Percentiles rank a stretch among this genome's conserved stretches.
Conservation (phyloP, 768 basidiomycete species). For the Boletus vinaceobasis region DNA sequence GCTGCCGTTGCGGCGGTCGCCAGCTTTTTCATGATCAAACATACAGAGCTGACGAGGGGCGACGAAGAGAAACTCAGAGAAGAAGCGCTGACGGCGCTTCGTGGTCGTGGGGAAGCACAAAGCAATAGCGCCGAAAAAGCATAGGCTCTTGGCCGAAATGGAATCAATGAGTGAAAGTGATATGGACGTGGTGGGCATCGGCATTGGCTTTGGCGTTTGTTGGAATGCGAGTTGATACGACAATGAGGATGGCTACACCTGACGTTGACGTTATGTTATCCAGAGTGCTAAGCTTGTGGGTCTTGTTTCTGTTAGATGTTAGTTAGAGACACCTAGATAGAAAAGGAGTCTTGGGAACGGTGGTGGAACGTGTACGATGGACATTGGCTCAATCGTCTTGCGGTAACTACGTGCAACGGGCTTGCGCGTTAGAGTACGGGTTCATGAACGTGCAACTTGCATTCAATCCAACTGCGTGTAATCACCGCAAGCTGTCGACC, state of each 20-base stretch:
- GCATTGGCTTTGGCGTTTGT: neutral
- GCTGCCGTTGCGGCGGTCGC: constrained; percentile 53
- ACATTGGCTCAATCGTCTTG: neutral
- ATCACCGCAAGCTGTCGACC: constrained; percentile 7
- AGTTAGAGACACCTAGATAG: neutral
- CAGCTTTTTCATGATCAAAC: constrained; percentile 57
- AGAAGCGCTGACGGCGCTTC: constrained; percentile 28
- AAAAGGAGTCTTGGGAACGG: neutral
- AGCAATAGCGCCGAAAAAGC: neutral
- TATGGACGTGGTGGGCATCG: neutral
- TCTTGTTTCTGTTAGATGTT: neutral
- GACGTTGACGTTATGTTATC: neutral
- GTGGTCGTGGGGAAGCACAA: neutral
- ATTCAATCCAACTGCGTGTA: constrained; percentile 4
- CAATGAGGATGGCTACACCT: neutral
- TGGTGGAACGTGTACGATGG: neutral
- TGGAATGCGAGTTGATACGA: neutral
- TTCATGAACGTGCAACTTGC: constrained; percentile 8
- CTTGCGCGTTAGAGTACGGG: neutral
- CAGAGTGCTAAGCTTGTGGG: neutral
- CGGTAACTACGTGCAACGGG: neutral
- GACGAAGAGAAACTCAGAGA: constrained; percentile 53
- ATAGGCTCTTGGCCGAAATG: neutral
- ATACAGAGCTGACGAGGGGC: constrained; percentile 53
- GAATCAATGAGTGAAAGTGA: neutral